Conservation (phyloP, 2,329 filamentous ascomycete species). For the Penicillium sclerotiorum region DNA sequence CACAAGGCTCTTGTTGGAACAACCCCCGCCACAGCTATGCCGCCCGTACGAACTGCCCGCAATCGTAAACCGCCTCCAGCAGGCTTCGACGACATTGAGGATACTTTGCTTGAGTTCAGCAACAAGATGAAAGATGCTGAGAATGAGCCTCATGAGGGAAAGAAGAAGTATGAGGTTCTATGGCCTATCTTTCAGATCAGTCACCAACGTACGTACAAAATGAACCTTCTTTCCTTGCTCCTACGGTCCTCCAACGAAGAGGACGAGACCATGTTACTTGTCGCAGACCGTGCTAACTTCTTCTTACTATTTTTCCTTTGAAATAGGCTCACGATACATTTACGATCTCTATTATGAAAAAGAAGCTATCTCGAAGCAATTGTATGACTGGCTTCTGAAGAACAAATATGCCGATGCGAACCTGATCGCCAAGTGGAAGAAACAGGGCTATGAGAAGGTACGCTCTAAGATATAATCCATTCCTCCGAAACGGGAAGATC, state of each 20-base stretch:
- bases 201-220: constrained; percentile 70
- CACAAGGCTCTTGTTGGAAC: too few relatives aligned
- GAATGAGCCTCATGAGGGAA: constrained; percentile 75
- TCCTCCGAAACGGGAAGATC: too few relatives aligned
- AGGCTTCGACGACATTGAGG: constrained; percentile 70
- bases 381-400: constrained; percentile 97
- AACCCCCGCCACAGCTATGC: too few relatives aligned
- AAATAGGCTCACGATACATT: constrained; percentile 73
- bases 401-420: constrained; percentile 94
- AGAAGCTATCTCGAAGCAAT: constrained; percentile 85
- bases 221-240: constrained; percentile 8
- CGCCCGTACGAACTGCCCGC: constrained; percentile 61
- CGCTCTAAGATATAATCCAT: too few relatives aligned
- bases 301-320: constrained; percentile 10
- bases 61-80: constrained; percentile 66
- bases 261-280: too few relatives aligned
- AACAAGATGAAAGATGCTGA: constrained; percentile 80
- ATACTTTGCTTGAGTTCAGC: constrained; percentile 67
- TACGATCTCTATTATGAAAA: constrained; percentile 99
- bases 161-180: constrained; percentile 86
- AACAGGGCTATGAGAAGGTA: constrained; percentile 97
- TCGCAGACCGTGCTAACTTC: background rate
- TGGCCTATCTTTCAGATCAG: constrained; percentile 99
- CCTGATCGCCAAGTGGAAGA: constrained; percentile 99
- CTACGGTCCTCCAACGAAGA: background rate